Conservation (phyloP, 345 rosid genomes). For the Firmiana major region DNA sequence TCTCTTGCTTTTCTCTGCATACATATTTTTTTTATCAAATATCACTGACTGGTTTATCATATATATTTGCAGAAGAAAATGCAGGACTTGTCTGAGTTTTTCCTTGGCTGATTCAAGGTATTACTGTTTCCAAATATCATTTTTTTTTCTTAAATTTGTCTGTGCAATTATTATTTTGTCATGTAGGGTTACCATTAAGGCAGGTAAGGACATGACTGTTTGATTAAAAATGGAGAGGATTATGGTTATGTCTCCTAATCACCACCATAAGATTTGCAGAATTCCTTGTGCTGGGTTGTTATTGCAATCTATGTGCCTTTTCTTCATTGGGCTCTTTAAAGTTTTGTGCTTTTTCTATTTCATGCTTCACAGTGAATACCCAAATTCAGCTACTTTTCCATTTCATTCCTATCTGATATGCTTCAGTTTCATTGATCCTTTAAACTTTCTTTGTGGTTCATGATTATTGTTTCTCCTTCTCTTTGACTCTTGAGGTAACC, state of each 20-base stretch:
- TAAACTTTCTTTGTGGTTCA: background rate
- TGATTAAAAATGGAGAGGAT: background rate
- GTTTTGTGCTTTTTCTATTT: background rate
- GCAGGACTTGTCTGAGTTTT: background rate
- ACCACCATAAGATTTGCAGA: background rate
- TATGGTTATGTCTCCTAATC: too few relatives aligned
- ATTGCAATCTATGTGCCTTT: background rate
- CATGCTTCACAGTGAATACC: background rate
- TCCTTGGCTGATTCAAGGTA: constrained; percentile 3
- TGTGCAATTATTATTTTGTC: background rate
- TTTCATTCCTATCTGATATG: background rate
- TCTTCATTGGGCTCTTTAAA: background rate
- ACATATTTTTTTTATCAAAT: background rate
- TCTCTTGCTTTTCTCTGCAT: background rate
- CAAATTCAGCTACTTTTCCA: background rate
- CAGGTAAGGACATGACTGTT: background rate
- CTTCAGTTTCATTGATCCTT: background rate
- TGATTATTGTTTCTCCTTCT: background rate
- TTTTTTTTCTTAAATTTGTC: background rate
- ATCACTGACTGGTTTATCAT: background rate
- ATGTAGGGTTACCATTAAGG: background rate
- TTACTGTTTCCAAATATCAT: background rate
- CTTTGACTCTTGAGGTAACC: background rate
- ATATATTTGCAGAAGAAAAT: background rate
- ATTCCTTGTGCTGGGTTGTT: background rate